Conservation (phyloP, 345 rosid genomes). For the Trapa incisa region DNA sequence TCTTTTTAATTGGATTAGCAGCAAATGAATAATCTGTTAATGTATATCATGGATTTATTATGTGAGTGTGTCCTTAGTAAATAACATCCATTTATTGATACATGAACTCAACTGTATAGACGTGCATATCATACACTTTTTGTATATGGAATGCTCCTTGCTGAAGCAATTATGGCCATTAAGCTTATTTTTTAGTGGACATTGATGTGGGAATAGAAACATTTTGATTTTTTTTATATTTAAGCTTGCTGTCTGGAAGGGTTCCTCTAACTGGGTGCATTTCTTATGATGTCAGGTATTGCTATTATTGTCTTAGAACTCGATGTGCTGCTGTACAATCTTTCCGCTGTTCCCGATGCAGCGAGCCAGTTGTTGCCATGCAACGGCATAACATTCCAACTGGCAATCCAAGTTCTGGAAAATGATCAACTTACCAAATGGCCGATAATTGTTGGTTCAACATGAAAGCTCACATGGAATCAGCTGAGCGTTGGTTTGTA, state of each 20-base stretch:
- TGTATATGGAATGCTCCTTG: not conserved
- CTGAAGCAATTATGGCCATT: not conserved
- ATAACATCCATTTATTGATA: too few species aligned
- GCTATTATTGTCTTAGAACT: constrained; percentile 84
- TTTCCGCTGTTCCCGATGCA: constrained; percentile 65
- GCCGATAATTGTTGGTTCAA: not conserved
- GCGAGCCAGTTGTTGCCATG: constrained; percentile 73
- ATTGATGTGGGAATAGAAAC: not conserved
- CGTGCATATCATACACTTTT: not conserved
- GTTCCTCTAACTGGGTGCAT: not conserved
- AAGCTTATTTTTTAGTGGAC: not conserved
- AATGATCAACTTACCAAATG: constrained; percentile 3
- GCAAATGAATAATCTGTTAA: not conserved
- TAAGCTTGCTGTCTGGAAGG: not conserved
- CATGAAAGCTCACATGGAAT: not conserved
- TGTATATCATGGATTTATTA: not conserved
- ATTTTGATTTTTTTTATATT: not conserved
- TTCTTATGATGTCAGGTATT: constrained; percentile 55
- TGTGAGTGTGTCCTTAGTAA: too few species aligned
- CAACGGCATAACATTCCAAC: constrained; percentile 27
- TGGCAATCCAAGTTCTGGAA: constrained; percentile 5
- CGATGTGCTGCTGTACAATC: constrained; percentile 70
- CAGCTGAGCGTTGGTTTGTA: not conserved
- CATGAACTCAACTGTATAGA: not conserved
- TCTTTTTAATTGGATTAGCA: not conserved